A percentile compares a stretch with the other conserved stretches of the same genome.
Conservation (phyloP, 202 grass and related monocot genomes). For the Zoysia matrella region DNA sequence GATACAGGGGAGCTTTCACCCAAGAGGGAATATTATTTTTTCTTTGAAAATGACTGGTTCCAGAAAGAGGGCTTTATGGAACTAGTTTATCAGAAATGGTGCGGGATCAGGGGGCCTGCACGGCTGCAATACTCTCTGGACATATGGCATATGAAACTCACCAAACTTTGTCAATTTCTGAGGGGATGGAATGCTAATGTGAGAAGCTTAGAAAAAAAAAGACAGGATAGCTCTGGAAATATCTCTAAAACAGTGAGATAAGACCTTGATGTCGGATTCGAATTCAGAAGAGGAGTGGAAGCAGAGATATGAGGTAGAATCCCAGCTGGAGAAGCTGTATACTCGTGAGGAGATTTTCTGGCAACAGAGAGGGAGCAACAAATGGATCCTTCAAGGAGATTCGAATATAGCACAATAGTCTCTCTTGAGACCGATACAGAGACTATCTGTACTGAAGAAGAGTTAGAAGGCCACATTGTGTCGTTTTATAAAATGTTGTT, state of each 20-base stretch:
- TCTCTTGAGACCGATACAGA: background rate
- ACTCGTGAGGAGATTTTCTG: background rate
- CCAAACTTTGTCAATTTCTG: background rate
- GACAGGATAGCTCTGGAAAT: no score
- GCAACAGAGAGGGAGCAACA: background rate
- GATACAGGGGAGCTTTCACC: no score
- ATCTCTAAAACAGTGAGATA: no score
- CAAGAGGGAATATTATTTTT: no score
- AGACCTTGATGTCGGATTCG: no score
- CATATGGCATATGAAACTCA: background rate
- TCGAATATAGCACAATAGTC: background rate
- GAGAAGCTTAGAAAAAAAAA: background rate
- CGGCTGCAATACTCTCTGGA: background rate
- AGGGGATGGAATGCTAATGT: background rate
- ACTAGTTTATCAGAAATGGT: background rate
- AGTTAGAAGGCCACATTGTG: background rate
- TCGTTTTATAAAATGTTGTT: no score
- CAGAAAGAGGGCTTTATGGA: no score
- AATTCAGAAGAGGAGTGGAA: no score
- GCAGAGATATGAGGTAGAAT: background rate
- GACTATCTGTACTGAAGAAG: background rate
- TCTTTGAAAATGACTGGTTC: no score
- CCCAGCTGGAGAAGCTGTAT: background rate
- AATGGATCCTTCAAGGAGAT: background rate
- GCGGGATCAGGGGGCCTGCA: background rate